Conservation (phyloP, 768 basidiomycete genomes). For the Tulasnella sp. region DNA sequence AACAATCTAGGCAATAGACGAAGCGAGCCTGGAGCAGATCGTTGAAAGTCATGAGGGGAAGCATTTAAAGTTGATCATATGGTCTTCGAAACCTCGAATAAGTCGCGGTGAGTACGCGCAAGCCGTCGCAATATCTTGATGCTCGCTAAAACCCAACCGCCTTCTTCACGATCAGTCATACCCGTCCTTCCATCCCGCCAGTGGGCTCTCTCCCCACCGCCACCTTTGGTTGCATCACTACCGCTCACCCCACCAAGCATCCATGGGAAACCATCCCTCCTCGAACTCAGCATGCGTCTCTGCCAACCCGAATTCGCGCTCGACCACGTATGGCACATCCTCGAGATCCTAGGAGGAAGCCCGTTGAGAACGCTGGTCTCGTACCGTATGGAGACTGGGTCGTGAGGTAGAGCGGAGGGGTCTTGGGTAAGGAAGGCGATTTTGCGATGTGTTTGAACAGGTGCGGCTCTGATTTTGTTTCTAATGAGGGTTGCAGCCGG, state of each 20-base stretch:
- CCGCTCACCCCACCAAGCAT: conserved; percentile 21
- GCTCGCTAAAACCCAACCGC: background rate
- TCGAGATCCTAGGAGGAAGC: conserved; percentile 95
- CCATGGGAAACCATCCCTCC: conserved; percentile 55
- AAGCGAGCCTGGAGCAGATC: conserved; percentile 59
- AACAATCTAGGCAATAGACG: conserved; percentile 39
- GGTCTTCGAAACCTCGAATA: conserved; percentile 68
- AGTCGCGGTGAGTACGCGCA: conserved; percentile 50
- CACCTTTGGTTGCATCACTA: conserved; percentile 33
- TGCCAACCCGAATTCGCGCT: conserved; percentile 82
- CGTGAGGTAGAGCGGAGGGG: conserved; percentile 90
- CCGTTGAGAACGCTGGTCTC: conserved; percentile 90
- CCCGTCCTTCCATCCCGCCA: conserved; percentile 71
- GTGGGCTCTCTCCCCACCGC: conserved; percentile 40
- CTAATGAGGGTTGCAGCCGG: too few relatives aligned
- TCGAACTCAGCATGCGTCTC: conserved; percentile 87
- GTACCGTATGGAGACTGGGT: conserved; percentile 80
- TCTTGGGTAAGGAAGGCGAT: conserved; percentile 80
- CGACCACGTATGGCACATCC: conserved; percentile 95
- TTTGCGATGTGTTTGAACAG: conserved; percentile 94
- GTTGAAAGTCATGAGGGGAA: conserved; percentile 72
- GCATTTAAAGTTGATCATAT: conserved; percentile 59
- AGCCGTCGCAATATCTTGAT: background rate
- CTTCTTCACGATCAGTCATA: conserved; percentile 53
- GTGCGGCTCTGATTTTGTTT: too few relatives aligned